Conservation (phyloP, 164 flowering plant species). For the Sextonia rubra region DNA sequence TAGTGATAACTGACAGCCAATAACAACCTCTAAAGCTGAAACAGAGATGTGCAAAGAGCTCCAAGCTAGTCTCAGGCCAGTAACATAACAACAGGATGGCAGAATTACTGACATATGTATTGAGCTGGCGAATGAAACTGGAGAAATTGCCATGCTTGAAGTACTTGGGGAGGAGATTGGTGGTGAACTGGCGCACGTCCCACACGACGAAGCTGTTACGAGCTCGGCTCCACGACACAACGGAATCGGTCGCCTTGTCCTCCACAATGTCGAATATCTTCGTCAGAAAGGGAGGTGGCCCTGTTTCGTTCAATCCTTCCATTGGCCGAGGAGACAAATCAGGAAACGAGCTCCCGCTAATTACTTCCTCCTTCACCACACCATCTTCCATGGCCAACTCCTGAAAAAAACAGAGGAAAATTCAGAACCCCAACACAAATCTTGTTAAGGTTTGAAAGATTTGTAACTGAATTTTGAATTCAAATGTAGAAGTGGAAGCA, state of each 20-base stretch:
- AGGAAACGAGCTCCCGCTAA: constrained; percentile 2
- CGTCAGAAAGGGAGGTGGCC: constrained; percentile 69
- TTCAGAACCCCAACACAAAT: no score
- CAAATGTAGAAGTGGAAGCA: not conserved
- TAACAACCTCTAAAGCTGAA: not conserved
- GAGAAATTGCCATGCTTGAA: constrained; percentile 83
- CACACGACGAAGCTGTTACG: constrained; percentile 57
- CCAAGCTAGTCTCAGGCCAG: not conserved
- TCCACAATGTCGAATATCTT: constrained; percentile 75
- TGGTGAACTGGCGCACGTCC: constrained; percentile 51
- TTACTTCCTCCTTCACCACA: constrained; percentile 8
- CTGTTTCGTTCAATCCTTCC: constrained; percentile 48
- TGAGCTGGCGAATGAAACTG: constrained; percentile 78
- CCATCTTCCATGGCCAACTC: constrained; percentile 8
- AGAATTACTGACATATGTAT: constrained; percentile 55
- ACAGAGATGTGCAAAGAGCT: not conserved
- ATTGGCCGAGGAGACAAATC: constrained; percentile 28
- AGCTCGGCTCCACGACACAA: constrained; percentile 55
- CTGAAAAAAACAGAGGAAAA: not conserved
- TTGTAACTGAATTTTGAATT: not conserved
- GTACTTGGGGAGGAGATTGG: constrained; percentile 46
- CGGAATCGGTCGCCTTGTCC: constrained; percentile 47
- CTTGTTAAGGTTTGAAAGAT: not conserved
- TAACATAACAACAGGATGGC: not conserved
- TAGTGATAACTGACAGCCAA: not conserved